A percentile compares a stretch with the other conserved stretches of the same genome.
Conservation (phyloP, 2,329 filamentous ascomycete genomes). For the Exophiala dermatitidis region DNA sequence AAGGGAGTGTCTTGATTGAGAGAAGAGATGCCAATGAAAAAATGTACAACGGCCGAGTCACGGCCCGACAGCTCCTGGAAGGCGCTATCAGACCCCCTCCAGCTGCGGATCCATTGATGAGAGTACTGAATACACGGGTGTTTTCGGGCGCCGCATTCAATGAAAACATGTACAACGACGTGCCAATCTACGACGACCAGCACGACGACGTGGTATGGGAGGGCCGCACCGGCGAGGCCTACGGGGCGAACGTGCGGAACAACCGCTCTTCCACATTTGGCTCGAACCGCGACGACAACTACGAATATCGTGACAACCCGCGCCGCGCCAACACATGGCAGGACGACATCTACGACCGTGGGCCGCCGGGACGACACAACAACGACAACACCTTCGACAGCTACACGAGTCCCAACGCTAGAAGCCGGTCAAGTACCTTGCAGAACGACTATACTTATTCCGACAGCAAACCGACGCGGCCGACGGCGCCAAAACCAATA, state of each 20-base stretch:
- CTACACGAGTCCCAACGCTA: slow-evolving; percentile 23
- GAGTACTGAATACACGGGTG: slow-evolving; percentile 72
- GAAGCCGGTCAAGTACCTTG: slow-evolving; percentile 35
- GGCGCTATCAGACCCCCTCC: slow-evolving; percentile 72
- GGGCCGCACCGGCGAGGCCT: slow-evolving; percentile 61
- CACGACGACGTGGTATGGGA: slow-evolving; percentile 83
- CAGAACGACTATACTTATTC: slow-evolving; percentile 49
- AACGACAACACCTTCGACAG: slow-evolving; percentile 34
- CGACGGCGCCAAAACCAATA: slow-evolving; percentile 81
- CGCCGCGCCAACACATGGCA: slow-evolving; percentile 44
- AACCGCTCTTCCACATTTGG: slow-evolving; percentile 51
- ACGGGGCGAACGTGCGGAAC: slow-evolving; percentile 57
- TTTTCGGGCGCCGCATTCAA: slow-evolving; percentile 61
- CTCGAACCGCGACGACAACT: slow-evolving; percentile 38
- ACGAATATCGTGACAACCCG: slow-evolving; percentile 50
- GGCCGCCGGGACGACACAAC: slow-evolving; percentile 28
- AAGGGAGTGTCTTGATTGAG: slow-evolving; percentile 89
- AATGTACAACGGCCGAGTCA: slow-evolving; percentile 76
- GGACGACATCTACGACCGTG: slow-evolving; percentile 43
- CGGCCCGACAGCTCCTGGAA: slow-evolving; percentile 71
- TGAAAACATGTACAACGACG: slow-evolving; percentile 84
- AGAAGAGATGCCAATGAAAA: slow-evolving; percentile 95
- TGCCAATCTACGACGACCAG: slow-evolving; percentile 76
- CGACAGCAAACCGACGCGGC: slow-evolving; percentile 63
- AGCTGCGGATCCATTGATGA: slow-evolving; percentile 75